These are phyloP conservation scores for Fonsecaea multimorphosa DNA, from an alignment of 2,329 filamentous ascomycete species.

Conservation along the genomic window DNA sequence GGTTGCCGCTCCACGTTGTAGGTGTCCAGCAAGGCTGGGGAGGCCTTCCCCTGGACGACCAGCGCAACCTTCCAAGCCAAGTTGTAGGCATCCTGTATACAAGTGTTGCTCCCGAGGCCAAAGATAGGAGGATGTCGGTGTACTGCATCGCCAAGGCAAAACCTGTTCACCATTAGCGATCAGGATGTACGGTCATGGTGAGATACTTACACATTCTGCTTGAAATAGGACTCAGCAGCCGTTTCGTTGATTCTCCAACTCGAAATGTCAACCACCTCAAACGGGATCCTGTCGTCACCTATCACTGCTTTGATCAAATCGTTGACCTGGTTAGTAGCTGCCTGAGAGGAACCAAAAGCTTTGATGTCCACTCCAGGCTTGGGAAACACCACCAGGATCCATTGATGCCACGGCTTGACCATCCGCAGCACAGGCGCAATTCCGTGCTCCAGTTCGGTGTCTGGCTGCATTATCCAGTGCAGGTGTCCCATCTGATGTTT, in stretches of 20 bases:
- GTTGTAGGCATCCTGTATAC: conserved; percentile 47
- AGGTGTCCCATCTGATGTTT: conserved; percentile 62
- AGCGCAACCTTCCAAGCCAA: conserved; percentile 47
- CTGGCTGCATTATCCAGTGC: conserved; percentile 65
- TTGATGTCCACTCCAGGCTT: conserved; percentile 46
- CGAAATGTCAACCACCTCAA: conserved; percentile 59
- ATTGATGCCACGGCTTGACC: conserved; percentile 69
- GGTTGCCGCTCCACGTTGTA: conserved; percentile 46
- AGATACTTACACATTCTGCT: conserved; percentile 47
- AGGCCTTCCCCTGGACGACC: conserved; percentile 43
- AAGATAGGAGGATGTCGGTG: conserved; percentile 47
- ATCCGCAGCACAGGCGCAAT: conserved; percentile 61
- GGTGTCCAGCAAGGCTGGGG: conserved; percentile 40
- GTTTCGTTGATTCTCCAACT: conserved; percentile 68
- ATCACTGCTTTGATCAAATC: conserved; percentile 57
- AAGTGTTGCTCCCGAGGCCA: conserved; percentile 47
- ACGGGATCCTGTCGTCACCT: conserved; percentile 58
- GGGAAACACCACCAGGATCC: conserved; percentile 63
- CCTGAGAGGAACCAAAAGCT: conserved; percentile 44
- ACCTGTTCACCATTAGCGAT: conserved; percentile 56
- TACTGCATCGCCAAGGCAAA: conserved; percentile 43
- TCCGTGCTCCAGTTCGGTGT: conserved; percentile 57
- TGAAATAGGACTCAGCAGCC: conserved; percentile 63
- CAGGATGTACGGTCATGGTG: conserved; percentile 55
- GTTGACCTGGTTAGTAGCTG: conserved; percentile 53